Base-by-base conservation (phyloP, 2,329 filamentous ascomycete species). In the Cytospora piceicola region DNA sequence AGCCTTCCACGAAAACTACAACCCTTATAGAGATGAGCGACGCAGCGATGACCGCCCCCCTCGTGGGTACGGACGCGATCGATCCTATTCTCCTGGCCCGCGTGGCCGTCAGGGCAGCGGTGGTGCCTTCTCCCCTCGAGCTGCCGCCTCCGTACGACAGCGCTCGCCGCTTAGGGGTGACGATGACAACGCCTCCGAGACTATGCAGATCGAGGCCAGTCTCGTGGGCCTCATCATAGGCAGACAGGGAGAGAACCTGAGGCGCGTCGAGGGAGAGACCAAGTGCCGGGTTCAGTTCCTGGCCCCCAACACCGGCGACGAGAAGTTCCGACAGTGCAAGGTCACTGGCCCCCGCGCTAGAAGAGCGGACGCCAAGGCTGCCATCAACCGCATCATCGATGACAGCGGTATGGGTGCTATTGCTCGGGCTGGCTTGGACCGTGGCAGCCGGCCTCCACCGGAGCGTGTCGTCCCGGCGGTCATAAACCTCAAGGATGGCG, bases 151-250 rank as follows among this genome's bases (percentile, higher is more conserved):
- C 63, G 71, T 73, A 51, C 78, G 85, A 72, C 85, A 89, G 64
- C 82, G 88, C 62, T 89, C 88, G 46, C 87, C 88, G 27, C 78
- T 83, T 24, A 75, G 80, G 58, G 80, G 80, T 70, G 82, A 81
- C 56, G 88, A 90, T 71, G 91, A 93, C 70, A 90, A 89, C 72
- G 56, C 56, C 1, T 85, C 86, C 29, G 93, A 97, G 79, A 91
- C 90, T 29, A 93, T 97, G 70, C 86, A 90, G 72, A 93, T 97
- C 73, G 93, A 96, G 75, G 93, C 92, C 27, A 91, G 88, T 72
- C 84, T 96, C 57, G 93, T 97, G 60, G 93, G 93, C 52, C 82
- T 97, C 39, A 96, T 97, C 73, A 97, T 97, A 74, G 93, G 93
- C 61, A 88, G 93, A 67, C 91, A 94, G 74, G 93, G 93, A 70